Evolutionary conservation across 23 red algal species (phyloP).

Genomic region (Gracilaria gracilis): DNA sequence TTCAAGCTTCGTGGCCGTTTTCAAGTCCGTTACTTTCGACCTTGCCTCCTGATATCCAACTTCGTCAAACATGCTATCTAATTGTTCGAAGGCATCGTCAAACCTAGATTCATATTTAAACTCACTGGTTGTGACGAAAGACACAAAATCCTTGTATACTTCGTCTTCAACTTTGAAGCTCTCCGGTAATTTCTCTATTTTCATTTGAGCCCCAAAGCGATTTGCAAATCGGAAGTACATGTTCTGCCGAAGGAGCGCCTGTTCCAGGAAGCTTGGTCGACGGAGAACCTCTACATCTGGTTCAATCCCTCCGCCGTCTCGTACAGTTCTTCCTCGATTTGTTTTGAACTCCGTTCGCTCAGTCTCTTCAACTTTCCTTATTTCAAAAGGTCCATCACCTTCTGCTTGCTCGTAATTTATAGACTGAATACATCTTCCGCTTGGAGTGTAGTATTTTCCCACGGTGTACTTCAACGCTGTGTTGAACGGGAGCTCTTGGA

Average conservation of each 20-base stretch:
- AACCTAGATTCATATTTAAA: constrained; percentile 83
- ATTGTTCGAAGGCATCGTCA: constrained; percentile 78
- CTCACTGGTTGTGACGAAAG: constrained; percentile 62
- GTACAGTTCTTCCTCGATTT: constrained; percentile 74
- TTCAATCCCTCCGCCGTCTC: constrained; percentile 96
- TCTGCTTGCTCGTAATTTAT: constrained; percentile 77
- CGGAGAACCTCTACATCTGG: constrained; percentile 75
- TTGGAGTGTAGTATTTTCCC: constrained; percentile 99
- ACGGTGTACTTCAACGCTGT: constrained; percentile 97
- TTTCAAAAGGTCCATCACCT: constrained; percentile 48
- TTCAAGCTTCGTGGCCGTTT: constrained; percentile 54
- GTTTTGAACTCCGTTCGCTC: constrained; percentile 84
- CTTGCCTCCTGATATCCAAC: constrained; percentile 79
- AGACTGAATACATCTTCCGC: constrained; percentile 96
- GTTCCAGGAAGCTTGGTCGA: constrained; percentile 76
- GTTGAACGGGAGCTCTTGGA: constrained; percentile 88
- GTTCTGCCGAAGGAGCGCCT: constrained; percentile 76
- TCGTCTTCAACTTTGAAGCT: constrained; percentile 72
- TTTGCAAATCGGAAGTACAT: constrained; percentile 94
- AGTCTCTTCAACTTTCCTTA: constrained; percentile 44
- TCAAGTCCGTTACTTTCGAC: constrained; percentile 63
- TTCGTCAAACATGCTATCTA: constrained; percentile 71
- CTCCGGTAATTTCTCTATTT: constrained; percentile 40
- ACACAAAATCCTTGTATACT: constrained; percentile 84
- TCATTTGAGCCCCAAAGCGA: constrained; percentile 66